phyloP scores from a whole-genome alignment of 139 green algal genomes.

The Deuterostichococcus epilithicus region DNA sequence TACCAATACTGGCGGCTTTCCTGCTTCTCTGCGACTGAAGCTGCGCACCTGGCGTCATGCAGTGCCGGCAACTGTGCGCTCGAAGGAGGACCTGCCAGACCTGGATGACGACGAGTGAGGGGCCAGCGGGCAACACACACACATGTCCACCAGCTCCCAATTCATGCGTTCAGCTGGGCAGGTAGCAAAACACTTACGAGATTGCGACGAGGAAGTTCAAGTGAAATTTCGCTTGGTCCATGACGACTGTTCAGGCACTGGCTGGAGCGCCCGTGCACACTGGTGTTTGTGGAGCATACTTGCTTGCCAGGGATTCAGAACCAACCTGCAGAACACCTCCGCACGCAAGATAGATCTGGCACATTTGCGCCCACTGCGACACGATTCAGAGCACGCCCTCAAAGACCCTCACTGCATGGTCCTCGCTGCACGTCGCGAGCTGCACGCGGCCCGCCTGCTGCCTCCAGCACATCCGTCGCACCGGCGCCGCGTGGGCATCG shows the following conservation, averaged over 20 bases:
- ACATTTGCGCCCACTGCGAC: not conserved
- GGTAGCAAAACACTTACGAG: too few relatives aligned
- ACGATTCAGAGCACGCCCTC: slow-evolving; percentile 10
- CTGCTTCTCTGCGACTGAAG: not conserved
- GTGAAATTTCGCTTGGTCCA: not conserved
- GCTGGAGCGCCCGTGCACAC: too few relatives aligned
- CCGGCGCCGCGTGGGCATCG: slow-evolving; percentile 44
- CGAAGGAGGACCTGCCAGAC: not conserved
- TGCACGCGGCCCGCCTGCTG: slow-evolving; percentile 5
- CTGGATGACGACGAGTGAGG: not conserved
- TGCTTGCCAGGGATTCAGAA: not conserved
- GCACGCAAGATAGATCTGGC: not conserved
- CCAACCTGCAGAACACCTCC: not conserved
- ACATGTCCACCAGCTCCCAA: too few relatives aligned
- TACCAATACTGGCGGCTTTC: not conserved
- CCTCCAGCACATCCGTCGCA: slow-evolving; percentile 58
- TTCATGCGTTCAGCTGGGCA: too few relatives aligned
- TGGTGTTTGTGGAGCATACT: too few relatives aligned
- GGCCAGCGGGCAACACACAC: too few relatives aligned
- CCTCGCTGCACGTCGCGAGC: slow-evolving; percentile 40
- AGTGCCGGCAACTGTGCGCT: not conserved
- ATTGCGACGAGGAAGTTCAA: too few relatives aligned
- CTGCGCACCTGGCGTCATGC: not conserved
- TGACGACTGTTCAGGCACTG: not conserved
- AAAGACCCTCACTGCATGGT: slow-evolving; percentile 63